Evolutionary conservation across 2,329 filamentous ascomycete genomes (phyloP), one percentile per base, ranked within the genome.

Genomic region (Tricladium varicosporioides): DNA sequence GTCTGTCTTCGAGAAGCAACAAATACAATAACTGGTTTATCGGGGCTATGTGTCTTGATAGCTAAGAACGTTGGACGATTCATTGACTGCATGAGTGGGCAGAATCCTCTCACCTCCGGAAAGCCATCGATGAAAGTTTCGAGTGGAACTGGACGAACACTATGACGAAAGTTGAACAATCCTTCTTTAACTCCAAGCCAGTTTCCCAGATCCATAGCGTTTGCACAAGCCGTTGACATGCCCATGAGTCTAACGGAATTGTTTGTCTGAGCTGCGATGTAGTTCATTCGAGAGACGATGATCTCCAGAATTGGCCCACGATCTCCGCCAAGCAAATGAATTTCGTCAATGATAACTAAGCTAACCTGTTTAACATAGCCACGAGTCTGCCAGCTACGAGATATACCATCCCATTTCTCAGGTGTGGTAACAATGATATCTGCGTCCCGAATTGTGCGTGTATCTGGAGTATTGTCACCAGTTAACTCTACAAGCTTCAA

Each of bases 401-500:
- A 96, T 65, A 99, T 97, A 83, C 95, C 95, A 71, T 99, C 95
- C 94, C 94, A 99, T 72, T 99, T 99, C 75, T 99, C 94, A n/a
- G 94, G 95, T 0, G 95, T 99, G 0, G 94, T 99, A 67, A 99
- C 92, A 67, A 99, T 99, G 60, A 99, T 91, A 71, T 99, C 94
- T 2, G 94, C 94, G 70, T 97, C 89, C 65, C 92, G 85, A 66
- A 99, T 99, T 0, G 93, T 97, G 51, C 91, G 83, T 0, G 94
- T 99, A 70, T 99, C 94, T 0, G 95, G 95, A 0, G 95, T 99
- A 69, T 97, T 99, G 76, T 99, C 94, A 78, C 89, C 92, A 11
- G 95, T 99, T 76, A 99, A 78, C 74, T 99, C 94, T 14, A 99
- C 94, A 16, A 99, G 78, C 73, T 91, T 95, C 61, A 97, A 72